Evolutionary conservation across 768 basidiomycete species (phyloP), one percentile per base, ranked within the genome.

Genomic region (Rhizopogon rudus): DNA sequence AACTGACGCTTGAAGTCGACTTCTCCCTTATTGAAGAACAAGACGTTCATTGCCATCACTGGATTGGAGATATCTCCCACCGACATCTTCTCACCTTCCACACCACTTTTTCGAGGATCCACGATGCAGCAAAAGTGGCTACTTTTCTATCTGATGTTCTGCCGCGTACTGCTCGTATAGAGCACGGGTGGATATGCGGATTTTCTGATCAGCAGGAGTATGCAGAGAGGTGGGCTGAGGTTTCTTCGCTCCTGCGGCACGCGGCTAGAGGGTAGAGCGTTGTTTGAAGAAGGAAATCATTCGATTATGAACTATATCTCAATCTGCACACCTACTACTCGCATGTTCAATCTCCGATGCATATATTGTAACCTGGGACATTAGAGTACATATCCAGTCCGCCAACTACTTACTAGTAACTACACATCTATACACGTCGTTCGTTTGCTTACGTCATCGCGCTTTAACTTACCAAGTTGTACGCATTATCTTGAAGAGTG

Each of bases 61-160:
- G 48, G 48, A 41, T 51, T 0, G 59, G 64, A 0, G 31, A 56
- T 2, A 16, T 5, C 14, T 37, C 14, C 20, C 35, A 37, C 33
- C 14, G 1, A 3, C 20, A n/a, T 6, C 48, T 49, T 49, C 22
- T 20, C 10, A 9, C 22, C 8, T 25, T 49, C 20, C 64, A 64
- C 13, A 40, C 54, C 9, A 31, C 35, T 17, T 60, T 62, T 48
- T 68, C 68, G 13, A 6, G 17, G 8, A 66, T 70, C 53, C 3
- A 28, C 17, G 40, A 17, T 43, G 66, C 66, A 10, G 10, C 53
- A 44, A 31, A 55, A 29, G 39, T 70, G 0, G 64, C 66, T 6
- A 62, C 62, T 52, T 70, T 70, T 35, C 40, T 68, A 54, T 64
- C 64, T 17, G 62, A 64, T 5, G 45, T 68, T n/a, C 61, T 60